Percentiles rank a stretch among this genome's conserved stretches.
Conservation (phyloP, 2,329 filamentous ascomycete genomes). For the Phyllosticta citriasiana region DNA sequence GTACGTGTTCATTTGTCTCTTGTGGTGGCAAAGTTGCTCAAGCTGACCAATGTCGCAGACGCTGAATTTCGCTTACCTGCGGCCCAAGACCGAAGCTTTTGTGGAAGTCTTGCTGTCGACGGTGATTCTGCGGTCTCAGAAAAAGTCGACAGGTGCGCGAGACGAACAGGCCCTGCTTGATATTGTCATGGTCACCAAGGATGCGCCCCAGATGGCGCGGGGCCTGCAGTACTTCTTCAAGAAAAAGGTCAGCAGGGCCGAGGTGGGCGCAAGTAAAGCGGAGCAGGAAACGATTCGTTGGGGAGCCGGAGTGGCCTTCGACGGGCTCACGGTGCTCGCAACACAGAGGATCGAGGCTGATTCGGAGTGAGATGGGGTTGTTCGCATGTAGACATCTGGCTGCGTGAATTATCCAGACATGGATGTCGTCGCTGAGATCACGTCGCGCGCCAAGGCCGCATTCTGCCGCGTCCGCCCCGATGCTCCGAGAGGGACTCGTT, state of each 20-base stretch:
- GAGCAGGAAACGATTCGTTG: slow-evolving; percentile 43
- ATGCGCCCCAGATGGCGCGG: slow-evolving; percentile 57
- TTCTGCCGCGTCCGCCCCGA: slow-evolving; percentile 1
- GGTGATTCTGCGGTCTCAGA: slow-evolving; percentile 58
- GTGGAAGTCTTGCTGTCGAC: slow-evolving; percentile 72
- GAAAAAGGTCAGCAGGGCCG: slow-evolving; percentile 61
- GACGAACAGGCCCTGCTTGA: slow-evolving; percentile 52
- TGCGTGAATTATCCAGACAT: slow-evolving; percentile 4
- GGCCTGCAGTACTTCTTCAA: slow-evolving; percentile 73
- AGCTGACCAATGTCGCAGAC: slow-evolving; percentile 33
- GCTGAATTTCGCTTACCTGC: slow-evolving; percentile 69
- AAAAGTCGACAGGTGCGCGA: slow-evolving; percentile 31
- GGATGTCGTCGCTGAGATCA: slow-evolving; percentile 4
- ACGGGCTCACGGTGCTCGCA: slow-evolving; percentile 23
- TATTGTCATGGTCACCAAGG: slow-evolving; percentile 55
- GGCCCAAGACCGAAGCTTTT: slow-evolving; percentile 66
- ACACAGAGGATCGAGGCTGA: slow-evolving; percentile 22
- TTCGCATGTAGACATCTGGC: background rate
- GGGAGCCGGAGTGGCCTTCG: slow-evolving; percentile 31
- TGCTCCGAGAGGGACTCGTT: slow-evolving; percentile 7
- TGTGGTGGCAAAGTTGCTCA: background rate
- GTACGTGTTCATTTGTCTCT: slow-evolving; percentile 16
- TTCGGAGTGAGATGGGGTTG: background rate
- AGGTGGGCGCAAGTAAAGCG: slow-evolving; percentile 37
- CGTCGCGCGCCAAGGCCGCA: slow-evolving; percentile 5